Conservation (phyloP, 2,329 filamentous ascomycete genomes). For the Elsinoe fawcettii region DNA sequence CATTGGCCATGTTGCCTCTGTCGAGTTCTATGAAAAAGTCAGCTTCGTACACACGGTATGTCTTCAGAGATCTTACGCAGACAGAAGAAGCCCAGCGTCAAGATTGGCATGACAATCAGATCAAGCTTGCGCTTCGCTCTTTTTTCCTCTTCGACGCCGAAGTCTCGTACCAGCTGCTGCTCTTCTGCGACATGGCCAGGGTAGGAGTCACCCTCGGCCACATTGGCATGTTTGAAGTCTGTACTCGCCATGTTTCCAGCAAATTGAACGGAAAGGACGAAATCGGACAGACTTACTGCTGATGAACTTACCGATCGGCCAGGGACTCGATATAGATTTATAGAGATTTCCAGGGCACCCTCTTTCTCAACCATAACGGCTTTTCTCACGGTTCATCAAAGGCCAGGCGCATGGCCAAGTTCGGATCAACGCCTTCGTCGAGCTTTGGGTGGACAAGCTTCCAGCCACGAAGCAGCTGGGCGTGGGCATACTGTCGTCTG, state of each 20-base stretch:
- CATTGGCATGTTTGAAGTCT: conserved; percentile 1
- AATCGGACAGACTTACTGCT: background rate
- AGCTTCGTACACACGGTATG: background rate
- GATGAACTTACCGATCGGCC: background rate
- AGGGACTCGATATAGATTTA: background rate
- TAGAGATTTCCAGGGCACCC: background rate
- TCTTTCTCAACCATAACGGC: background rate
- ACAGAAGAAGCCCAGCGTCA: conserved; percentile 30
- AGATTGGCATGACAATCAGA: conserved; percentile 28
- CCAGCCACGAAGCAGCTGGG: conserved; percentile 3
- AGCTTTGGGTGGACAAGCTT: conserved; percentile 10
- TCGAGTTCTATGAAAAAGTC: conserved; percentile 23
- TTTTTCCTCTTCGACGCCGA: conserved; percentile 26
- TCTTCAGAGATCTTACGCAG: conserved; percentile 19
- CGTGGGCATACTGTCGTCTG: conserved; percentile 1
- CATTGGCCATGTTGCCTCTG: conserved; percentile 28
- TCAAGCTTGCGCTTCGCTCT: conserved; percentile 29
- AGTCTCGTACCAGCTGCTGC: conserved; percentile 17
- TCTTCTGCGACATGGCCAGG: background rate
- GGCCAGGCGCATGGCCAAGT: background rate
- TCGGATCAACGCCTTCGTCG: background rate
- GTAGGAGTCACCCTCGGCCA: background rate
- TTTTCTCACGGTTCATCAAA: background rate
- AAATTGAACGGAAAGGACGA: background rate
- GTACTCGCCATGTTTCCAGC: background rate